phyloP scores from a whole-genome alignment of 768 basidiomycete genomes.

The Pleurotus tuber-regium region DNA sequence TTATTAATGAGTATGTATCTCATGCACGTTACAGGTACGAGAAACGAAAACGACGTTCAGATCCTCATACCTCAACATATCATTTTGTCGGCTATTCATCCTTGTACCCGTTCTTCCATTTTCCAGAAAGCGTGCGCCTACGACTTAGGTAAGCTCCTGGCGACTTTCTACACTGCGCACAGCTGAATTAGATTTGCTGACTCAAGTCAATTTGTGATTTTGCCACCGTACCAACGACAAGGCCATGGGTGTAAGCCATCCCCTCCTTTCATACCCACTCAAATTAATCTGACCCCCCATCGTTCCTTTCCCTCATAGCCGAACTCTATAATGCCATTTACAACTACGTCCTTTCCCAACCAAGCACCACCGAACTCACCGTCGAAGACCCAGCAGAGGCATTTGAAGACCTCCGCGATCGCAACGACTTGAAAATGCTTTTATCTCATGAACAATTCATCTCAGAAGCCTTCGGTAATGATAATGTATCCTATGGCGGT shows the following conservation, averaged over 20 bases:
- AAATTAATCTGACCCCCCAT: too few relatives aligned
- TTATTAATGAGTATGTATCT: background rate
- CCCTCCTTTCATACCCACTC: background rate
- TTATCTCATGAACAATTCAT: slow-evolving; percentile 63
- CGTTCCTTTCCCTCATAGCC: too few relatives aligned
- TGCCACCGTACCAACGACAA: slow-evolving; percentile 84
- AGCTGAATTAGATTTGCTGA: slow-evolving; percentile 7
- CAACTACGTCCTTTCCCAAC: slow-evolving; percentile 62
- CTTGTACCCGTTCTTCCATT: slow-evolving; percentile 93
- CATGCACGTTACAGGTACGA: slow-evolving; percentile 60
- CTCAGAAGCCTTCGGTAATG: slow-evolving; percentile 61
- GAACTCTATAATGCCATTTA: slow-evolving; percentile 87
- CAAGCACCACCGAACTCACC: slow-evolving; percentile 84
- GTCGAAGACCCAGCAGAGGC: slow-evolving; percentile 98
- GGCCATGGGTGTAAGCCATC: slow-evolving; percentile 82
- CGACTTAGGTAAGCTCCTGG: slow-evolving; percentile 66
- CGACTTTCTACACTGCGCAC: background rate
- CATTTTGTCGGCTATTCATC: slow-evolving; percentile 96
- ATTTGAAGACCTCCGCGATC: slow-evolving; percentile 94
- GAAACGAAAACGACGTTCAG: slow-evolving; percentile 62
- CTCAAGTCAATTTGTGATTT: slow-evolving; percentile 87
- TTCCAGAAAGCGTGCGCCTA: slow-evolving; percentile 85
- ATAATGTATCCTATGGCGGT: slow-evolving; percentile 44
- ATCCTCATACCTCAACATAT: slow-evolving; percentile 56
- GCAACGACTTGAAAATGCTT: slow-evolving; percentile 83